Base-by-base conservation (phyloP, 2,329 filamentous ascomycete species). In the Alternaria dauci region DNA sequence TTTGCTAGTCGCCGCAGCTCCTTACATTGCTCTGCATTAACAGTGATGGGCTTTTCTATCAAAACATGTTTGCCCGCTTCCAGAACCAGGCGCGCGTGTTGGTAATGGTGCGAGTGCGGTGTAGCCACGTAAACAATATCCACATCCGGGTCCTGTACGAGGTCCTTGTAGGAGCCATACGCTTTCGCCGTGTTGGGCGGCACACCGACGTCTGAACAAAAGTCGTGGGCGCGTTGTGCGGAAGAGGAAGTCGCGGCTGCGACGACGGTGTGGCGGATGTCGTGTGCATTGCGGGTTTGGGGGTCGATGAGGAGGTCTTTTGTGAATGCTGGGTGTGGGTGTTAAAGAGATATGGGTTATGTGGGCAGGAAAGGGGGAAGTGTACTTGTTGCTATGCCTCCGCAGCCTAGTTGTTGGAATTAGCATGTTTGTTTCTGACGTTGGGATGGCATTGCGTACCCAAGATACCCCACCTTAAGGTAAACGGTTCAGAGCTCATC, bases 91-190 rank as follows among this genome's bases (percentile, higher is more conserved):
- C 93, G 92, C 65, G 88, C 87, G 80, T 96, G 94, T 78, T 96
- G 92, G 82, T 94, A 96, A 82, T 97, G 93, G 78, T 96, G 93
- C 70, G 91, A 94, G 81, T 96, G 93, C 12, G 93, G 93, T 2
- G 93, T 96, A 23, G 92, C 93, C 56, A 97, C 87, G 79, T 96
- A 97, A 80, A 97, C 81, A 70, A 96, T 92, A 78, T 96, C 91
- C 67, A 96, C 86, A 70, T 92, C 86, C 5, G 89, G 82, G 75
- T 96, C 92, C 46, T 86, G 85, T 23, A 94, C 92, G 28, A 97
- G 86, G 74, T 93, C 91, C 61, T 88, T 85, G 79, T 97, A 97
- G 8, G 89, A 91, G 59, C 90, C 91, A 75, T 96, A 96, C 7
- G 89, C 85, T 70, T 87, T 87, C 58, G 90, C 89, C 7, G 87